Percentiles rank a stretch among this genome's conserved stretches.
Conservation (phyloP, 2,329 filamentous ascomycete species). For the Penicillium corylophilum region DNA sequence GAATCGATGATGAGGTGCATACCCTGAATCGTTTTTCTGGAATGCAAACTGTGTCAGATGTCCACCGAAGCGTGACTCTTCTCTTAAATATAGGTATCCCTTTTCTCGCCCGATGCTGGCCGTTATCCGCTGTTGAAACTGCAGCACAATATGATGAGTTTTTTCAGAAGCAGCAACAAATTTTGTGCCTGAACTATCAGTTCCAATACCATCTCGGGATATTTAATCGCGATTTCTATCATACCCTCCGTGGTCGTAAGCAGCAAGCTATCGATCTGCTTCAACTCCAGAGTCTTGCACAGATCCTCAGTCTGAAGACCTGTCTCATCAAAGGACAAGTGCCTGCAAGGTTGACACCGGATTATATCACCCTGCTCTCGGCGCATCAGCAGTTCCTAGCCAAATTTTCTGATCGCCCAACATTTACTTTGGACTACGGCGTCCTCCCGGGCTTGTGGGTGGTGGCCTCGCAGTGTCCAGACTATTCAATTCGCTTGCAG, state of each 20-base stretch:
- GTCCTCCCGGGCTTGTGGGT: slow-evolving; percentile 9
- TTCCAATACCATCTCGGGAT: not conserved
- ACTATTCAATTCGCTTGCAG: slow-evolving; percentile 9
- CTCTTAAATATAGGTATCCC: slow-evolving; percentile 7
- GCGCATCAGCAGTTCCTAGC: slow-evolving; percentile 4
- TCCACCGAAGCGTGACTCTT: slow-evolving; percentile 2
- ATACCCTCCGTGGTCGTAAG: not conserved
- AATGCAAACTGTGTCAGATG: slow-evolving; percentile 1
- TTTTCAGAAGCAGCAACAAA: not conserved
- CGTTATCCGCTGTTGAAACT: slow-evolving; percentile 4
- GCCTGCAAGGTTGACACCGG: not conserved
- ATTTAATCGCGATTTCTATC: not conserved
- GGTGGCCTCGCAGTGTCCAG: slow-evolving; percentile 11
- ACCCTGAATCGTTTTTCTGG: not conserved
- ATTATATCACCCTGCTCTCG: slow-evolving; percentile 5
- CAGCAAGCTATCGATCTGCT: slow-evolving; percentile 6
- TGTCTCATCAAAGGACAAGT: slow-evolving; percentile 10
- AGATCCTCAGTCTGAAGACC: slow-evolving; percentile 11
- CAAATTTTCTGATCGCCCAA: slow-evolving; percentile 5
- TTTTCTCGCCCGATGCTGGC: slow-evolving; percentile 15
- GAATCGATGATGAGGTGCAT: not conserved
- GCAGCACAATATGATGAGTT: slow-evolving; percentile 3
- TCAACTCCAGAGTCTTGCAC: slow-evolving; percentile 4
- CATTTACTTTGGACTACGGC: slow-evolving; percentile 12
- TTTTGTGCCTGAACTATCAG: not conserved